Evolutionary conservation across 1,139 yeast genomes (phyloP), one percentile per base, ranked within the genome.

Genomic region (Debaryomyces fabryi): DNA sequence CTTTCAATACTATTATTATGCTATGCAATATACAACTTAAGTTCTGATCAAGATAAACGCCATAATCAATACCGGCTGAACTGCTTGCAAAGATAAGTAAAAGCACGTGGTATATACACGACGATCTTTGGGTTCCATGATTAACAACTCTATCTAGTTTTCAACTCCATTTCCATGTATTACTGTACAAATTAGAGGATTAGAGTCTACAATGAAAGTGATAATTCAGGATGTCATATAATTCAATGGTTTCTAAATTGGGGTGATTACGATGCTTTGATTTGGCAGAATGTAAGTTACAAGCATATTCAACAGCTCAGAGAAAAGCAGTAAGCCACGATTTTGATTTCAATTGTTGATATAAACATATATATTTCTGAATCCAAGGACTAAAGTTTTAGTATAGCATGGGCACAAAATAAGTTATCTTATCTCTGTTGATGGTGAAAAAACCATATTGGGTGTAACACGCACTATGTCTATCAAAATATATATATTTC

Each of bases 401-500:
- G 18, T 15, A 30, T 32, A 16, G 3, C 12, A 18, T 32, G 35
- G 18, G 9, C 21, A 7, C 3, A 15, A 8, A 16, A 7, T 18
- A 18, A 15, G 12, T 13, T 8, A 25, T 24, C 40, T 37, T 37
- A 21, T 37, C 40, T 24, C 24, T 23, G 30, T 15, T 8, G 20
- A 13, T 13, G 12, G 27, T 20, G 24, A 18, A 24, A 25, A 38
- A n/a, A 6, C 29, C 20, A 18, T 16, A 29, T 25, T 21, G 41
- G 7, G 42, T 39, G 16, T 25, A 25, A 32, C 30, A 39, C 37
- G 46, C 42, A 39, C 25, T 16, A 16, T 30, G 24, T 15, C 12
- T 23, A 18, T 40, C 37, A 40, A 40, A 40, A 30, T 20, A 20
- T 16, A 29, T 40, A 20, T 10, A 20, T 3, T 21, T 3, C 4